Base-by-base conservation (phyloP, 2,329 filamentous ascomycete genomes). In the Colletotrichum lindemuthianum region DNA sequence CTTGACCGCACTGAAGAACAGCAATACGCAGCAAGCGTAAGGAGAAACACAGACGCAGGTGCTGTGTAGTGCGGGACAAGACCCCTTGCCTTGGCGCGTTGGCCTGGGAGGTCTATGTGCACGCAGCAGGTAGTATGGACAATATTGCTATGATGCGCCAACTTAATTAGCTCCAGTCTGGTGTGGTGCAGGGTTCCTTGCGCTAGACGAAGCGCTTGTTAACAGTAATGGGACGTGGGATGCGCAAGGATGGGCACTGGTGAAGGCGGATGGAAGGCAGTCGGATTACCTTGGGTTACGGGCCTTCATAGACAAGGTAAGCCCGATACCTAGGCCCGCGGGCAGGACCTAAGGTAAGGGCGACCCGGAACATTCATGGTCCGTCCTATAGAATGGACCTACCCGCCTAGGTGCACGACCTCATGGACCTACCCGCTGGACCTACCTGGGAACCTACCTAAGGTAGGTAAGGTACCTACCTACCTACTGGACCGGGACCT, bases 341-440 rank as follows among this genome's bases (percentile, higher is more conserved):
- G 40, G 40, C 40, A 6, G 10, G 40, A 3, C 13, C 40, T n/a
- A 47, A 41, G 54, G 53, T 24, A 24, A 24, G 54, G 39, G 59
- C 50, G 43, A 45, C 12, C 47, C 57, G 45, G 61, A 60, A 65
- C 11, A 65, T 65, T 44, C 51, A 56, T 61, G 51, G 50, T 39
- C 61, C 41, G 55, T 12, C 43, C 48, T 4, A 49, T 32, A 37
- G 16, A 36, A n/a, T n/a, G n/a, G n/a, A n/a, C n/a, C n/a, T n/a
- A n/a, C n/a, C n/a, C n/a, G n/a, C n/a, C n/a, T n/a, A n/a, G n/a
- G n/a, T n/a, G n/a, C n/a, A n/a, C n/a, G n/a, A n/a, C n/a, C n/a
- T n/a, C n/a, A n/a, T n/a, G n/a, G n/a, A n/a, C 24, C 24, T 24
- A 24, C 24, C 2, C 1, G 4, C 2, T 24, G 5, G 4, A 24